Percentiles rank a stretch among this genome's conserved stretches.
These are phyloP conservation scores for Neurospora pannonica DNA, from an alignment of 495 filamentous ascomycete genomes.

Conservation along the genomic window DNA sequence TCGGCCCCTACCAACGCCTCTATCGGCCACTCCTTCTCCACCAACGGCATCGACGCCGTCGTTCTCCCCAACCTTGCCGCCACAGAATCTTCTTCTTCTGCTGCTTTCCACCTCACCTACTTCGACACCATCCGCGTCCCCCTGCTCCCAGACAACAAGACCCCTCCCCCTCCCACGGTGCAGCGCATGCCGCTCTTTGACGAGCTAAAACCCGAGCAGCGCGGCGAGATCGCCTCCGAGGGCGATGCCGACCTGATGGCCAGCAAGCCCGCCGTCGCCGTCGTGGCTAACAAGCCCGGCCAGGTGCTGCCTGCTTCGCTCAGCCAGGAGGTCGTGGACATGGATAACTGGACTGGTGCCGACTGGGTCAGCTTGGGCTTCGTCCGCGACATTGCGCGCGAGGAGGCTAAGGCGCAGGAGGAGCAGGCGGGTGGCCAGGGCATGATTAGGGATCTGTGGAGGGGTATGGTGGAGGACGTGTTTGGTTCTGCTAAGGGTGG, in stretches of 20 bases:
- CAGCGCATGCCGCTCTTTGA: background rate
- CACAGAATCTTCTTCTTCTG: background rate
- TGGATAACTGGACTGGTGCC: conserved; percentile 31
- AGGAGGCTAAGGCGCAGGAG: conserved; percentile 6
- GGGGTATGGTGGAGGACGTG: conserved; percentile 37
- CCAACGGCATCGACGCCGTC: conserved; percentile 28
- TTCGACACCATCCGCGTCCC: conserved; percentile 37
- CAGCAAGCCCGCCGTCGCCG: conserved; percentile 22
- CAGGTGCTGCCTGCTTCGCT: conserved; percentile 30
- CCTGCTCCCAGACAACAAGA: conserved; percentile 35
- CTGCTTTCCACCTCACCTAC: background rate
- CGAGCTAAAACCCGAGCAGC: background rate
- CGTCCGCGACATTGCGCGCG: conserved; percentile 21
- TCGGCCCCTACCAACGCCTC: conserved; percentile 23
- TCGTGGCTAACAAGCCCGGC: conserved; percentile 37
- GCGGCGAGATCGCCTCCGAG: conserved; percentile 15
- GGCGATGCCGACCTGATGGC: conserved; percentile 23
- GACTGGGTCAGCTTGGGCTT: conserved; percentile 41
- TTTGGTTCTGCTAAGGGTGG: conserved; percentile 13
- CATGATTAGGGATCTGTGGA: conserved; percentile 37
- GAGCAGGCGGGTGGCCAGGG: conserved; percentile 20
- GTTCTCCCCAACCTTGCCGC: conserved; percentile 28
- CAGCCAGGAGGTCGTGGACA: conserved; percentile 22
- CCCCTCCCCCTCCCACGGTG: conserved; percentile 5
- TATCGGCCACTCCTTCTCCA: conserved; percentile 1